Base-by-base conservation (phyloP, 1,139 yeast genomes). In the Meyerozyma athensensis region DNA sequence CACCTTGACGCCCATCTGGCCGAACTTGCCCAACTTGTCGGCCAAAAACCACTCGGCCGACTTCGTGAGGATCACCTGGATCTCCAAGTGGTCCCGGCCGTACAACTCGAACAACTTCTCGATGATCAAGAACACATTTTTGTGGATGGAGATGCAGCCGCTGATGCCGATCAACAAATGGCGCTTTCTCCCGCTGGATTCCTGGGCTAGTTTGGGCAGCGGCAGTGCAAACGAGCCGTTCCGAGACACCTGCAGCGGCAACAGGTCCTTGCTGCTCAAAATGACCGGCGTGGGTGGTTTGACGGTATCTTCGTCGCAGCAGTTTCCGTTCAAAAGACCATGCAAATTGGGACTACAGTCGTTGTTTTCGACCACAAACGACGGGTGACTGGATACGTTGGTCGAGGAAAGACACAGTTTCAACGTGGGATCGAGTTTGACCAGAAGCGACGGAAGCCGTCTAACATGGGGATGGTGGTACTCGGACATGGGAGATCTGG, bases 91-190 rank as follows among this genome's bases (percentile, higher is more conserved):
- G 4, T 51, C 54, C 2, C 39, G 51, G 4, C 58, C 50, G 36
- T 59, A 59, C 35, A 58, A 39, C 36, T 56, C 58, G 36, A 54
- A 56, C 22, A 59, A 47, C 38, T 57, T 58, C 34, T 58, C 63
- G 32, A 59, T 58, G 14, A 59, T 53, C 9, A 53, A 42, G 33
- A 56, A 52, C 20, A 59, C 41, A 37, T 57, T 56, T 35, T 59
- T 53, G 34, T 49, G 54, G 30, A 54, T 48, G 9, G 61, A 48
- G 18, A 57, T 51, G 37, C 63, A 59, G 6, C 64, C 64, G 6
- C 62, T 56, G 21, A 59, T 49, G 10, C 62, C 64, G 34, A 59
- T 56, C 28, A 58, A 43, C 21, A 59, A 46, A 38, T 59, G 63
- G 12, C 52, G 38, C 36, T 56, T 59, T 14, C 19, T 5, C 12